phyloP scores from a whole-genome alignment of 805 yeast genomes.

The Diddensiella santjacobensis region DNA sequence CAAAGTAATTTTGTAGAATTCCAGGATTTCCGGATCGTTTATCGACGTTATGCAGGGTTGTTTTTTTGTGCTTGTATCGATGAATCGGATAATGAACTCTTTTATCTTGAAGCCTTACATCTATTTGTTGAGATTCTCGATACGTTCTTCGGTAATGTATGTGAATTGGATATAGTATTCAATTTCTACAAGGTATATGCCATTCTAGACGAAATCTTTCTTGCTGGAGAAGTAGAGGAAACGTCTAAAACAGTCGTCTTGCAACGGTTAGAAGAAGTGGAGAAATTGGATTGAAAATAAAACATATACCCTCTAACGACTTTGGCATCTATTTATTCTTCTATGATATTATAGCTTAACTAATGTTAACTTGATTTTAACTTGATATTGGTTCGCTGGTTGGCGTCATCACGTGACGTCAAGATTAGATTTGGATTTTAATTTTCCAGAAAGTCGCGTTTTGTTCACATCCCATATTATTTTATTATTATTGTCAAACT shows the following conservation, averaged over 20 bases:
- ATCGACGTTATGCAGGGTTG: slow-evolving; percentile 87
- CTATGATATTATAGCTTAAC: too few species aligned
- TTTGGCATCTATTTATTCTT: too few species aligned
- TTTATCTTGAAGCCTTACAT: slow-evolving; percentile 79
- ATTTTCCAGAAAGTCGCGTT: too few species aligned
- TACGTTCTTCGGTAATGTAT: slow-evolving; percentile 80
- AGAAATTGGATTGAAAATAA: slow-evolving; percentile 54
- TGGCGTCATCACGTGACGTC: too few species aligned
- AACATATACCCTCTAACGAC: too few species aligned
- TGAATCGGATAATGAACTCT: slow-evolving; percentile 73
- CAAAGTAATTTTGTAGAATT: slow-evolving; percentile 80
- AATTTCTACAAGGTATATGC: slow-evolving; percentile 81
- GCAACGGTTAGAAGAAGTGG: slow-evolving; percentile 60
- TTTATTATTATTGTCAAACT: too few species aligned
- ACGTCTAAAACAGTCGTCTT: slow-evolving; percentile 68
- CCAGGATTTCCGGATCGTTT: slow-evolving; percentile 64
- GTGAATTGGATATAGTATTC: slow-evolving; percentile 90
- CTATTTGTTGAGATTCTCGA: slow-evolving; percentile 86
- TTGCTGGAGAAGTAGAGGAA: slow-evolving; percentile 90
- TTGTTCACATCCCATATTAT: too few species aligned
- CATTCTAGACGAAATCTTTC: slow-evolving; percentile 79
- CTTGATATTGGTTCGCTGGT: too few species aligned
- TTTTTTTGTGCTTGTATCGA: slow-evolving; percentile 85
- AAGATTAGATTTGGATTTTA: too few species aligned
- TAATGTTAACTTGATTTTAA: too few species aligned